phyloP scores from a whole-genome alignment of 306 rosid species.

The Calophaca sinica region DNA sequence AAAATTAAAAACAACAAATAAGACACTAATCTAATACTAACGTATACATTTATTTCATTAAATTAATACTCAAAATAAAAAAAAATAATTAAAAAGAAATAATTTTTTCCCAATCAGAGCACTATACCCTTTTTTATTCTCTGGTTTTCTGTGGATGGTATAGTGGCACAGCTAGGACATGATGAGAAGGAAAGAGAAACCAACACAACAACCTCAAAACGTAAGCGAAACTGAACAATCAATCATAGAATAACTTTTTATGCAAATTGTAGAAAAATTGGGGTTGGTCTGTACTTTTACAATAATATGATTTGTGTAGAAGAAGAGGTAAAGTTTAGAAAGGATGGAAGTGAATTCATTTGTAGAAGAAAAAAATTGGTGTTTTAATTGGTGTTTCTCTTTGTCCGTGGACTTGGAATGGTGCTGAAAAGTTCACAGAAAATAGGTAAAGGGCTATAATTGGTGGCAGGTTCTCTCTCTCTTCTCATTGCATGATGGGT shows the following conservation, averaged over 20 bases:
- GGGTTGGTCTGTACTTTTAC: not conserved
- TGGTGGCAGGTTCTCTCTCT: slow-evolving; percentile 41
- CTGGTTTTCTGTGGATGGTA: slow-evolving; percentile 31
- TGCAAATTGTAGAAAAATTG: slow-evolving; percentile 25
- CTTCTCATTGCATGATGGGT: slow-evolving; percentile 50
- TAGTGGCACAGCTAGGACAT: slow-evolving; percentile 15
- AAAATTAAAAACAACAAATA: slow-evolving; percentile 32
- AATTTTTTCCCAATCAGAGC: not conserved
- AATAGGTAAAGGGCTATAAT: slow-evolving; percentile 40
- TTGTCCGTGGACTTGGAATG: slow-evolving; percentile 39
- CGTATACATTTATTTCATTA: slow-evolving; percentile 4
- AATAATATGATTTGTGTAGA: not conserved
- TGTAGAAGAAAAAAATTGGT: not conserved
- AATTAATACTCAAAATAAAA: not conserved
- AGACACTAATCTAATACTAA: slow-evolving; percentile 26
- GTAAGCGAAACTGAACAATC: not conserved
- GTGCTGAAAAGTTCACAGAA: slow-evolving; percentile 39
- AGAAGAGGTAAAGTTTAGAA: not conserved
- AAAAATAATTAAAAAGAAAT: not conserved
- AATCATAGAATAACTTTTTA: not conserved
- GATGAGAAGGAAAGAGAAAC: slow-evolving; percentile 41
- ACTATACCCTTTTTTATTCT: not conserved
- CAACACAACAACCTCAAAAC: slow-evolving; percentile 50
- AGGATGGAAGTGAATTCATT: slow-evolving; percentile 11
- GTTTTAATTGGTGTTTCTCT: not conserved